These are phyloP conservation scores for Piloderma croceum DNA, from an alignment of 768 basidiomycete genomes.

Conservation along the genomic window DNA sequence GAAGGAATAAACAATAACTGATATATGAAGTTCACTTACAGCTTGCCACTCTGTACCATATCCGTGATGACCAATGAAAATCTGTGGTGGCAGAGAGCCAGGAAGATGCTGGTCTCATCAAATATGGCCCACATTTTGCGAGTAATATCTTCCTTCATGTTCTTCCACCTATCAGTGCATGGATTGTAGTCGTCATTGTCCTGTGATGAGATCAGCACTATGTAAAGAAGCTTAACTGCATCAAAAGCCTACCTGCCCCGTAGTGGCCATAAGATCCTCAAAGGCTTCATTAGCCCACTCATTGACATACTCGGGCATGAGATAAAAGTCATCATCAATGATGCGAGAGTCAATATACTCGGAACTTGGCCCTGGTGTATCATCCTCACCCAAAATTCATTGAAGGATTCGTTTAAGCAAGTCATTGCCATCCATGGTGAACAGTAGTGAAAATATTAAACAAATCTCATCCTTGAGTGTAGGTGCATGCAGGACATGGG, in stretches of 20 bases:
- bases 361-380: neutral
- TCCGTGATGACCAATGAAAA: slow-evolving; percentile 25
- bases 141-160: slow-evolving; percentile 7
- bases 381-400: neutral
- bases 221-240: neutral
- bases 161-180: slow-evolving; percentile 14
- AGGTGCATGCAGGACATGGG: slow-evolving; percentile 22
- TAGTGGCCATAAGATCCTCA: neutral
- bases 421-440: slow-evolving; percentile 7
- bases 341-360: neutral
- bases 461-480: slow-evolving; percentile 16
- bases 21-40: too few relatives aligned
- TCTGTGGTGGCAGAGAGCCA: slow-evolving; percentile 29
- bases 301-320: neutral
- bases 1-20: neutral
- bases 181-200: too few relatives aligned
- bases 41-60: slow-evolving; percentile 31
- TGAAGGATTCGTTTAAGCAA: slow-evolving; percentile 4
- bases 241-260: neutral
- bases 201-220: neutral
- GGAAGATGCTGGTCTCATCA: slow-evolving; percentile 34
- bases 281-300: neutral
- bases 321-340: neutral
- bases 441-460: slow-evolving; percentile 14
- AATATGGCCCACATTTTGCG: slow-evolving; percentile 32